Evolutionary conservation across 768 basidiomycete species (phyloP).

Genomic region (Pleurotus citrinopileatus): DNA sequence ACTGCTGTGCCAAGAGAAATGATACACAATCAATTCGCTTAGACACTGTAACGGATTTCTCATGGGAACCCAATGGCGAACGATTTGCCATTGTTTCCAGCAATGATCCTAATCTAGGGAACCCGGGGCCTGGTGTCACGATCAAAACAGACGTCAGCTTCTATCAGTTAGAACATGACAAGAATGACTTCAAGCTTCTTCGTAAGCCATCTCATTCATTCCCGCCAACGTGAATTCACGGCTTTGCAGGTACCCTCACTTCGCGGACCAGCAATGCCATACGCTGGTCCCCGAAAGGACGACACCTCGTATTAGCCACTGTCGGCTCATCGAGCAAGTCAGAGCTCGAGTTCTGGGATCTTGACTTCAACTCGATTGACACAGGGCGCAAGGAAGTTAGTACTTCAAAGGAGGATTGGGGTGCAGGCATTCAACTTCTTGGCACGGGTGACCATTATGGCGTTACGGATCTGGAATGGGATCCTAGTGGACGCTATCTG

Average conservation of each 20-base stretch:
- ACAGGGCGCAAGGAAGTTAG: constrained; percentile 48
- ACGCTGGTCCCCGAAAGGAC: constrained; percentile 94
- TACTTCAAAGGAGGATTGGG: constrained; percentile 70
- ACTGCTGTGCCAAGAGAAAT: neutral
- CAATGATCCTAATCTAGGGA: constrained; percentile 89
- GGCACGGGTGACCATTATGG: constrained; percentile 93
- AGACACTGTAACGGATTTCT: constrained; percentile 95
- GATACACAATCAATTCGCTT: constrained; percentile 12
- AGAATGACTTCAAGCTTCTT: constrained; percentile 92
- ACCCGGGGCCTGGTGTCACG: constrained; percentile 86
- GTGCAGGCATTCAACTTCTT: constrained; percentile 80
- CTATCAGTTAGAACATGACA: constrained; percentile 88
- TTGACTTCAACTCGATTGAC: constrained; percentile 78
- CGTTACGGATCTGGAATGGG: constrained; percentile 98
- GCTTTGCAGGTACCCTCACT: constrained; percentile 62
- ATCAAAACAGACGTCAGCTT: constrained; percentile 96
- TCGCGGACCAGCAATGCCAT: constrained; percentile 89
- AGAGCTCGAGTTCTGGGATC: constrained; percentile 98
- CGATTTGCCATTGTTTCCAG: constrained; percentile 96
- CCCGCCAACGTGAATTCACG: constrained; percentile 9
- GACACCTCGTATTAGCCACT: constrained; percentile 93
- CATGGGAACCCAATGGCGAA: constrained; percentile 98
- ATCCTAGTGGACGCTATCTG: constrained; percentile 91
- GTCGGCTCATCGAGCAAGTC: constrained; percentile 95
- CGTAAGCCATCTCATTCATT: constrained; percentile 44